A percentile compares a stretch with the other conserved stretches of the same genome.
phyloP scores from a whole-genome alignment of 805 yeast species.

The Metschnikowia koreensis region DNA sequence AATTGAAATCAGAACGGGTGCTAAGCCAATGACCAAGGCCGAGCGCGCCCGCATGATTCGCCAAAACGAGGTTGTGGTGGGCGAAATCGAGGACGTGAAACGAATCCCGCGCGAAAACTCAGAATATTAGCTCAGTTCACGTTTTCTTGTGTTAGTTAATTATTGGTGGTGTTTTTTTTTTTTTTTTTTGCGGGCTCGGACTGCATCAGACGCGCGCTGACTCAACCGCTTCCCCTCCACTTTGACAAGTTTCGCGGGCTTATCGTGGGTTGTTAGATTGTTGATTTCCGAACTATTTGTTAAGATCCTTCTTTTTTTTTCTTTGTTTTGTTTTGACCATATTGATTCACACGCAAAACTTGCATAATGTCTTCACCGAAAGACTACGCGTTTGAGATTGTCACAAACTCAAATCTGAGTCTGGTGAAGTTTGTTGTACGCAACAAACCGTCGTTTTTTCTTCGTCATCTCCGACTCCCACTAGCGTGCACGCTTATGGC shows the following conservation, averaged over 20 bases:
- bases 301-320: background rate
- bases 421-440: slow-evolving; percentile 19
- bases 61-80: slow-evolving; percentile 70
- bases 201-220: slow-evolving; percentile 7
- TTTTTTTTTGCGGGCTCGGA: background rate
- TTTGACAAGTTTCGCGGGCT: background rate
- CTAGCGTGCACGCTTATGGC: slow-evolving; percentile 15
- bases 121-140: slow-evolving; percentile 8
- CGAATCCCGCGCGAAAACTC: slow-evolving; percentile 15
- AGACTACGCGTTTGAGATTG: slow-evolving; percentile 28
- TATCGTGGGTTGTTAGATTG: slow-evolving; percentile 3
- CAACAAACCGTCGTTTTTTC: slow-evolving; percentile 14
- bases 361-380: slow-evolving; percentile 29
- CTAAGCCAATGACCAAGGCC: slow-evolving; percentile 43
- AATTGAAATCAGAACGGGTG: slow-evolving; percentile 44
- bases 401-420: slow-evolving; percentile 16
- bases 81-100: slow-evolving; percentile 41
- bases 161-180: too few relatives aligned
- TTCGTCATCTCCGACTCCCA: slow-evolving; percentile 17
- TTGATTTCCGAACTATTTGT: background rate
- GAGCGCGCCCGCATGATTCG: slow-evolving; percentile 56
- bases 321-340: background rate
- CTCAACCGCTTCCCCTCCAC: background rate
- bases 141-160: slow-evolving; percentile 1
- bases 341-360: too few relatives aligned